Evolutionary conservation across 2,329 filamentous ascomycete species (phyloP), one percentile per base, ranked within the genome.

Genomic region (Aotearoamyces nothofagi): DNA sequence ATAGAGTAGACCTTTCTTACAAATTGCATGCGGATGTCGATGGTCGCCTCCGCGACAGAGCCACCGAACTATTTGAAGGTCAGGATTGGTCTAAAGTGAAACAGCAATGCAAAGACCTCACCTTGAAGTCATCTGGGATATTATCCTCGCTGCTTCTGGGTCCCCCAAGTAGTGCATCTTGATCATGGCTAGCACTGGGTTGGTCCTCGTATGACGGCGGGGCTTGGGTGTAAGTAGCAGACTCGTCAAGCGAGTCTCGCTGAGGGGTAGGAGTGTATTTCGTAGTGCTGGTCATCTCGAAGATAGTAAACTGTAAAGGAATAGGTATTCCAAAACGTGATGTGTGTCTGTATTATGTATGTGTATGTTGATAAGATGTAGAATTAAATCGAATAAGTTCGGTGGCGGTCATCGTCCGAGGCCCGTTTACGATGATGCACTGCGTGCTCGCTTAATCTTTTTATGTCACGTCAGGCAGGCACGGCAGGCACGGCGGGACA

Each of bases 1-100:
- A 98, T 98, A 34, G 84, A 78, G 60, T 98, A 98, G 50, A 98
- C 90, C 64, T 96, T 96, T 56, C 86, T 78, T 45, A 93, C 67
- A 55, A 94, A 98, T 56, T 90, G 81, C 73, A 94, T 92, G 43
- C 87, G 80, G 51, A 98, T 93, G 47, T 92, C 84, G 49, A 96
- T 65, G 12, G 86, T 92, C 26, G 82, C 87, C 61, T 96, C 90
- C 41, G 86, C 78, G 34, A 96, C 86, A 11, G 78, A 83, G 37
- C 84, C 86, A 43, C 87, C 90, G 50, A 92, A 96, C 80, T 83
- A 48, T 4, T 28, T 14, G 8, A 27, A 28, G 15, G 22, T 44
- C 24, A 44, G 35, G 15, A 20, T 24, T 34, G 31, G 24, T 16
- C 28, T 12, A 17, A 4, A 17, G 28, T 14, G 24, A 15, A 27